Base-by-base conservation (phyloP, 2,329 filamentous ascomycete genomes). In the Alternaria sp. region DNA sequence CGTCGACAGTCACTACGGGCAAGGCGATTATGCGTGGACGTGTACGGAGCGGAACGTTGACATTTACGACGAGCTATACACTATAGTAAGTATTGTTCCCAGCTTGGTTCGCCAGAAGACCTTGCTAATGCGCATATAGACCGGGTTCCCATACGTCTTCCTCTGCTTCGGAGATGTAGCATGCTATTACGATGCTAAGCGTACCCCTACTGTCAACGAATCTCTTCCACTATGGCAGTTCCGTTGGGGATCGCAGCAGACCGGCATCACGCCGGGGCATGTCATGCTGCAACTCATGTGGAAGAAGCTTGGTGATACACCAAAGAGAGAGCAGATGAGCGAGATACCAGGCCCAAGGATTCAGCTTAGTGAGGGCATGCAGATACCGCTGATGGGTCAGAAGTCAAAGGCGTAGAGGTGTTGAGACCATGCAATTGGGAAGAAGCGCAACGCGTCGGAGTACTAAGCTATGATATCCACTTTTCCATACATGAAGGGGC, bases 221-320 rank as follows among this genome's bases (percentile, higher is more conserved):
- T 57, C 46, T 9, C 55, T 71, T 4, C 58, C 70, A 1, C 53
- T 79, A 1, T 79, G 77, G 77, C 75, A 73, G 46, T 79, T 62
- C 32, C 72, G 67, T 15, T 79, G 74, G 74, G 76, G 77, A 7
- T 75, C 75, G 1, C 63, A 71, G 47, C 77, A 79, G 52, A 47
- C 67, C 36, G 77, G 71, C 10, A 78, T 79, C 62, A 78, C 77
- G 6, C 75, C 75, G 2, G 76, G 77, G 0, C 77, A 79, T 46
- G 53, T 77, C 0, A 63, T 70, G 66, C 21, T 78, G 30, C 70
- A 73, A 57, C 55, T 79, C 49, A 26, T 77, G 63, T 79, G 77
- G 77, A 57, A 74, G 13, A 72, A 73, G 62, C 62, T 70, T 46
- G 71, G 66, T 5, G 68, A 70, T 3, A n/a, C 60, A 36, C 68